Conservation (phyloP, 2,329 filamentous ascomycete species). For the Fusarium heterosporum region DNA sequence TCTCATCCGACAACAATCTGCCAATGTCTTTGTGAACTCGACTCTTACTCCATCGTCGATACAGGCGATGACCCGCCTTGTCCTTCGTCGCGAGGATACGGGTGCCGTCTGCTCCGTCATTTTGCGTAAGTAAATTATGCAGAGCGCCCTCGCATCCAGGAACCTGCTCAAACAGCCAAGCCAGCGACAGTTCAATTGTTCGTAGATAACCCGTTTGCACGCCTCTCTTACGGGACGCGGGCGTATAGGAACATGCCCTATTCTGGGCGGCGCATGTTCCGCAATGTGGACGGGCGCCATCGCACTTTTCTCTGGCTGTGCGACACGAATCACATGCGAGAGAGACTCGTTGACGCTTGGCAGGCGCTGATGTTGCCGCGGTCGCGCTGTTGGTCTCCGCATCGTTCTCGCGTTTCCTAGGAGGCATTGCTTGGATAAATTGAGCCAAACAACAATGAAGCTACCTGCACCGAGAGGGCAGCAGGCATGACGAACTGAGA, state of each 20-base stretch:
- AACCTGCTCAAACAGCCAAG: constrained; percentile 73
- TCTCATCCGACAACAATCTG: constrained; percentile 65
- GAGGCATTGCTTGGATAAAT: constrained; percentile 52
- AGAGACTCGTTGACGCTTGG: constrained; percentile 74
- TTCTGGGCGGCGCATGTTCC: constrained; percentile 73
- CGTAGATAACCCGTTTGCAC: constrained; percentile 85
- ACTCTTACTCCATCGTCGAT: constrained; percentile 72
- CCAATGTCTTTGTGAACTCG: constrained; percentile 72
- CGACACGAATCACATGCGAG: constrained; percentile 77
- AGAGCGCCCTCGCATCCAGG: constrained; percentile 70
- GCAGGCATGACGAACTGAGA: constrained; percentile 42
- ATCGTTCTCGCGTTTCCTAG: constrained; percentile 52
- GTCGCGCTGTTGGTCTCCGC: constrained; percentile 44
- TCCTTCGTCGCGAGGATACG: constrained; percentile 64
- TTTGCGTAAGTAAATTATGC: constrained; percentile 63
- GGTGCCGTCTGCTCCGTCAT: constrained; percentile 55
- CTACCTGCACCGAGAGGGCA: constrained; percentile 41
- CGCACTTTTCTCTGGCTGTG: constrained; percentile 76
- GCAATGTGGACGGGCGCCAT: constrained; percentile 75
- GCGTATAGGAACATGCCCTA: constrained; percentile 76
- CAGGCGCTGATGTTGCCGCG: constrained; percentile 41
- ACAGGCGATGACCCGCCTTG: constrained; percentile 65
- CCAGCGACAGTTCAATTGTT: constrained; percentile 76
- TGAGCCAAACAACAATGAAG: constrained; percentile 27
- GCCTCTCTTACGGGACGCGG: constrained; percentile 79